These are phyloP conservation scores for Pulveroboletus sp. DNA, from an alignment of 768 basidiomycete species.

Conservation along the genomic window DNA sequence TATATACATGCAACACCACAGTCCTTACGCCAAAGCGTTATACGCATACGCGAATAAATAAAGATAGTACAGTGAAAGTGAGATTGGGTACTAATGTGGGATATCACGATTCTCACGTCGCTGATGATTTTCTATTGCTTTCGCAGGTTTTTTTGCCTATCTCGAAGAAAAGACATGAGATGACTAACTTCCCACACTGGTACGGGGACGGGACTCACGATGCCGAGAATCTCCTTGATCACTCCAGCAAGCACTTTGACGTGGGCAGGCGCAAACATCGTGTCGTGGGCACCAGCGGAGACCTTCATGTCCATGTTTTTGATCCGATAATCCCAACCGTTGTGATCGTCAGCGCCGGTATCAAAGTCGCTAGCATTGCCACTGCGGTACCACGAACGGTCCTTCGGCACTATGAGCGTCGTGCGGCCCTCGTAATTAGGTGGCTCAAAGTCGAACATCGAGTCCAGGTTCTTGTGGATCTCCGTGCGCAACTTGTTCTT, in stretches of 20 bases:
- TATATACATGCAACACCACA: neutral
- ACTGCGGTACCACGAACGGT: constrained; percentile 32
- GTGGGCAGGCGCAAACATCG: constrained; percentile 31
- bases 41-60: neutral
- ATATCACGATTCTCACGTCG: neutral
- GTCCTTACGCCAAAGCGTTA: neutral
- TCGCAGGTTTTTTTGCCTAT: neutral
- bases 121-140: constrained; percentile 1
- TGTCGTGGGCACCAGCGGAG: constrained; percentile 27
- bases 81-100: neutral
- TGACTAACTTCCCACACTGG: neutral
- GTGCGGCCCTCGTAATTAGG: constrained; percentile 22
- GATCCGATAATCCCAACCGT: constrained; percentile 28
- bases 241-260: constrained; percentile 29
- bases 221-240: constrained; percentile 17
- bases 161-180: neutral
- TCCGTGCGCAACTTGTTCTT: constrained; percentile 28
- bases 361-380: constrained; percentile 28
- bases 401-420: constrained; percentile 29
- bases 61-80: neutral
- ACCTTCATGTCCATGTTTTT: constrained; percentile 28
- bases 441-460: constrained; percentile 32
- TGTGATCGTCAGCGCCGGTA: constrained; percentile 30
- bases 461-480: constrained; percentile 32
- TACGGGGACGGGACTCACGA: constrained; percentile 4